Evolutionary conservation across 2,329 filamentous ascomycete species (phyloP), one percentile per base, ranked within the genome.

Genomic region (Pezicula neosporulosa): DNA sequence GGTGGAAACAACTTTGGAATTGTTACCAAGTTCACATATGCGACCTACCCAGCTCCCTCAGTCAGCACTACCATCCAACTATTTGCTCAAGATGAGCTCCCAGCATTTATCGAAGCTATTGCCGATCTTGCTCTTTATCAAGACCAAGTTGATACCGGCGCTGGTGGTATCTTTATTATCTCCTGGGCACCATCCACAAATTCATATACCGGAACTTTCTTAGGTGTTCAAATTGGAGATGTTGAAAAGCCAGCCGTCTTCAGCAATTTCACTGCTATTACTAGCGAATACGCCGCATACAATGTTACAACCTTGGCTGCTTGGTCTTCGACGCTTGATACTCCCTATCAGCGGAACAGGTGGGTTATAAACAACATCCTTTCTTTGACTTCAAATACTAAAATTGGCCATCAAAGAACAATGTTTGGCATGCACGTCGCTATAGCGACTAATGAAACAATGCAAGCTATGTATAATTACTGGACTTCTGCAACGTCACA

Each of bases 1-100:
- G 80, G 81, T 16, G 73, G 76, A 15, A 78, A 74, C 62, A 81
- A 78, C 60, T 81, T 75, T 54, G 79, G 77, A 44, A 70, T 78
- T 53, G 71, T 77, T 15, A 74, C 74, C 15, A 13, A 66, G 66
- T 9, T 77, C 74, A 57, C 60, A 71, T 13, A 62, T 78, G 10
- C 65, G 72, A 56, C 71, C 70, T 0, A 68, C 35, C 30, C 54
- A 37, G 66, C 37, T 30, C 30, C 39, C 35, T 4, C 27, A 7
- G 9, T 44, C 27, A 27, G 48, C 39, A 4, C 35, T 16, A 3
- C 16, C 4, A 6, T 44, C 16, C 8, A 27, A 28, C 2, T 13
- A n/a, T 44, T 36, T 43, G 18, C 16, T 43, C 1, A 27, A 38
- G 9, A 35, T 36, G 19, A 24, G 7, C 6, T 27, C 8, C 42